Evolutionary conservation across 1,139 yeast species (phyloP), one percentile per base, ranked within the genome.

Genomic region (Suhomyces wounanorum): DNA sequence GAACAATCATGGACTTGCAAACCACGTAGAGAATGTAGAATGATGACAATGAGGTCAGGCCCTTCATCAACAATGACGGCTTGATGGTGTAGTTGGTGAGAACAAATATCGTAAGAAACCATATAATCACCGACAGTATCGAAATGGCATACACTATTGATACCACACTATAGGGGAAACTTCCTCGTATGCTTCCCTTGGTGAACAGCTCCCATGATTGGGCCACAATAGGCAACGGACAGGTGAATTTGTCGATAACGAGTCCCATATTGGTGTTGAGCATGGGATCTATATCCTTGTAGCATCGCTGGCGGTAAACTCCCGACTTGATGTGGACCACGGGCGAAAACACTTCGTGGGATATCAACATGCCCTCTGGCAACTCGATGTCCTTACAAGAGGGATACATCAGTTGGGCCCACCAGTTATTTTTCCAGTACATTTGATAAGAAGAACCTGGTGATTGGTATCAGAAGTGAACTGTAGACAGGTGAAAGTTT

Each of bases 61-160:
- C 60, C 53, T 75, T 75, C 55, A 79, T 65, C 40, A 83, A 69
- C 52, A 69, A 63, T 8, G 82, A 78, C 6, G 82, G 87, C 59
- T 77, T 83, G 51, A 80, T 73, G 13, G 83, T 79, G 56, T 77
- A 82, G 63, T 82, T 84, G 14, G 90, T 80, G 53, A 84, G 74
- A 16, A 86, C 83, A 47, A 85, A 78, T 3, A 87, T 65, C 1
- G 91, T 83, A 35, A 87, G 67, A 54, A 84, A 82, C 70, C 87
- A 73, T 8, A 87, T 81, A 10, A 87, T 77, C 16, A 86, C 86
- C 14, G 87, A 82, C 64, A 85, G 84, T 1, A 84, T 79, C 10
- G 89, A 78, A 25, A 87, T 66, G 0, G 88, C 79, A 61, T 84
- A 83, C 0, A 86, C 69, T 35, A 85, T 75, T 0, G 91, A 81